Evolutionary conservation across 805 yeast genomes (phyloP), one percentile per base, ranked within the genome.

Genomic region (Tetrapisispora arboricola): DNA sequence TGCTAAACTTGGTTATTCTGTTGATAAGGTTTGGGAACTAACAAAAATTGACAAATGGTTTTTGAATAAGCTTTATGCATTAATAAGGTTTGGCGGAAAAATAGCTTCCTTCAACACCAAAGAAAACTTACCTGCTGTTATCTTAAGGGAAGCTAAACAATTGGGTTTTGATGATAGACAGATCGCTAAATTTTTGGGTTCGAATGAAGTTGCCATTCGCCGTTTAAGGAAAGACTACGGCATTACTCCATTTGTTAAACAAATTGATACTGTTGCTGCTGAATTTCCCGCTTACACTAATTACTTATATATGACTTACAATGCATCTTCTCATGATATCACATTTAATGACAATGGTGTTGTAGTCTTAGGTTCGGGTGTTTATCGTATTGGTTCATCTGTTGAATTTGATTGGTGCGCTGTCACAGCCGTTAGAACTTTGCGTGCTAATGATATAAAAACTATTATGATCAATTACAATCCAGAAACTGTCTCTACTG

Each of bases 361-460:
- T 39, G 84, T 90, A 84, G 98, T 90, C 32, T 72, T 90, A 45
- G 97, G 97, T 50, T 87, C 96, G 4, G 98, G 98, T 74, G 98
- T 92, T 34, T 90, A 90, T 75, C 80, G 98, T 70, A 90, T 90
- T 61, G 98, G 98, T 55, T 92, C 97, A 6, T 90, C 97, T 24
- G 98, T 90, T 47, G 98, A 90, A 67, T 90, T 90, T 61, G 98
- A 90, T 69, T 90, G 97, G 96, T 90, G 98, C 78, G 97, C 97
- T 36, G 98, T 90, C 44, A 77, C 95, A 49, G 92, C 97, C 36
- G 92, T 87, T 49, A 79, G 97, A 68, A 86, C 97, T 31, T 72
- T 90, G 60, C 78, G 98, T 56, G 82, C 82, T 51, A 75, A 78
- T 61, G 86, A 88, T 44, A 71, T 75, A 59, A 90, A 87, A 71